Base-by-base conservation (phyloP, 345 rosid species). In the Syzygium jambos region DNA sequence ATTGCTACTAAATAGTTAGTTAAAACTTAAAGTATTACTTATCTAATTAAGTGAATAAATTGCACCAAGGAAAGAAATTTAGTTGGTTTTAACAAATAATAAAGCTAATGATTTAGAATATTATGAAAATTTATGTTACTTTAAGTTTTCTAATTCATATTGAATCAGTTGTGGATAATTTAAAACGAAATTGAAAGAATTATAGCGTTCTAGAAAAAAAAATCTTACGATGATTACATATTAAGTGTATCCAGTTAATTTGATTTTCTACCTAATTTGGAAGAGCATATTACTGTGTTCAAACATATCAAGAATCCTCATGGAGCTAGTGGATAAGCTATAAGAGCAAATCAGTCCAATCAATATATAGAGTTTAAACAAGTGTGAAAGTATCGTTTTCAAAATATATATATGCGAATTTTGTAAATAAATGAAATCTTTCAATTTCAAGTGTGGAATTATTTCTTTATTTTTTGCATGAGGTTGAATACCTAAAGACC, bases 201-300 rank as follows among this genome's bases (percentile, higher is more conserved):
- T 56, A 56, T 23, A 56, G 4, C 0, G 61, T 23, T 23, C 13
- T 23, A 56, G 46, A 23, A 23, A 27, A 56, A 56, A 59, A 59
- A 59, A 27, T 11, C 68, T 59, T 59, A 59, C 4, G 68, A 27
- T 59, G 68, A 27, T 59, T 23, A 27, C 34, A 27, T 59, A 15
- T 27, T 27, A 0, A 27, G 15, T 59, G 15, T 25, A 11, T 25
- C 65, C 0, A 25, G 30, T 59, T 0, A 29, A n/a, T 56, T 22
- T 56, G 23, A 22, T 56, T 56, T 21, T 23, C 10, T 56, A 56
- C 0, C 61, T 10, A 56, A 56, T 0, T 56, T 56, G 61, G 61
- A 21, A 56, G 61, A 56, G 61, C 19, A 59, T 27, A 59, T 59
- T 59, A 27, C 16, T 5, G 15, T 59, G 30, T 25, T 25, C 3